phyloP scores from a whole-genome alignment of 768 basidiomycete genomes.

The Rubroboletus satanas region DNA sequence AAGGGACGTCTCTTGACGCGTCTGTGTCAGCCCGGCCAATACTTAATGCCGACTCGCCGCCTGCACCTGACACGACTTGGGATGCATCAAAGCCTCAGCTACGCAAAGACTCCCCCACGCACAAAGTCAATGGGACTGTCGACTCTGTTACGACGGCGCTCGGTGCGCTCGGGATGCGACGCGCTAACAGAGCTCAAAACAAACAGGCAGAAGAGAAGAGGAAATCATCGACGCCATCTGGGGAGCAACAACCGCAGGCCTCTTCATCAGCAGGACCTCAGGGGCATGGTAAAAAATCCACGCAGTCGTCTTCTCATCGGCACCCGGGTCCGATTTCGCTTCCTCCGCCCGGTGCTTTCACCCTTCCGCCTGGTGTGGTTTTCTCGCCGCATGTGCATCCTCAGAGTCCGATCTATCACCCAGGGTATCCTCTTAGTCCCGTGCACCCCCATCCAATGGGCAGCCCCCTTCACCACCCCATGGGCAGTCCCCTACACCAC shows the following conservation, averaged over 20 bases:
- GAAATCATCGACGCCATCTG: slow-evolving; percentile 3
- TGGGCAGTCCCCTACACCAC: slow-evolving; percentile 32
- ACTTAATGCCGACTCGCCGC: slow-evolving; percentile 5
- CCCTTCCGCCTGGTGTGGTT: slow-evolving; percentile 37
- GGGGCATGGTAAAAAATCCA: slow-evolving; percentile 12
- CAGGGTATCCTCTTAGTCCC: slow-evolving; percentile 31
- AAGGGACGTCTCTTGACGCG: slow-evolving; percentile 3
- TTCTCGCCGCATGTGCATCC: slow-evolving; percentile 35
- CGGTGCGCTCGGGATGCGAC: slow-evolving; percentile 29
- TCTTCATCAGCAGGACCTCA: slow-evolving; percentile 12
- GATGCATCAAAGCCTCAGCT: slow-evolving; percentile 12
- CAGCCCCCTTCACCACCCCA: slow-evolving; percentile 39
- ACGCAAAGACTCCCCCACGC: slow-evolving; percentile 7
- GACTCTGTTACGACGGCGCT: slow-evolving; percentile 21
- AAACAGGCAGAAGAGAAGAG: slow-evolving; percentile 26
- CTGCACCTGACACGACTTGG: slow-evolving; percentile 13
- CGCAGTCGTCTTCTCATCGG: slow-evolving; percentile 37
- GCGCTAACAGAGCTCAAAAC: slow-evolving; percentile 23
- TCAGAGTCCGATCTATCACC: slow-evolving; percentile 39
- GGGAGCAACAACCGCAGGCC: slow-evolving; percentile 17
- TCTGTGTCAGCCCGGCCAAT: slow-evolving; percentile 16
- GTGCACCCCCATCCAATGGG: slow-evolving; percentile 25
- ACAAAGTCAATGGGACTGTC: slow-evolving; percentile 16
- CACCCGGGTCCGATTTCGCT: slow-evolving; percentile 71
- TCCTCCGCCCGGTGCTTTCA: slow-evolving; percentile 53